Evolutionary conservation across 2,329 filamentous ascomycete genomes (phyloP).

Genomic region (Colletotrichum trifolii): DNA sequence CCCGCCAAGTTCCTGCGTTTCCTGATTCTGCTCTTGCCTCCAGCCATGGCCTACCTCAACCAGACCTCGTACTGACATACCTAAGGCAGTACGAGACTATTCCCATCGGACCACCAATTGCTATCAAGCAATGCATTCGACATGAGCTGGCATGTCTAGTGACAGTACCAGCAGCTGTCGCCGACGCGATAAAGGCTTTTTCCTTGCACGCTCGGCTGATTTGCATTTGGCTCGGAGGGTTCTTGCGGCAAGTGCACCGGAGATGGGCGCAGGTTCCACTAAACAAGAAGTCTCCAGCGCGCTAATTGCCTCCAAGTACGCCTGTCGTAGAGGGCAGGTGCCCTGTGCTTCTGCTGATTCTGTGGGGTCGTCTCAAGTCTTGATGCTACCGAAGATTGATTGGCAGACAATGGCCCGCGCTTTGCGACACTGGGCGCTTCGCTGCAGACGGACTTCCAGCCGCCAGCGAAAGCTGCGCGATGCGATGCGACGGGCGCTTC

Average conservation of each 20-base stretch:
- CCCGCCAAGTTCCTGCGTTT: slow-evolving; percentile 10
- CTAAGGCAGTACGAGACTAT: too few species aligned
- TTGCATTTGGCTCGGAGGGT: slow-evolving; percentile 22
- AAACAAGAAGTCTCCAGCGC: slow-evolving; percentile 30
- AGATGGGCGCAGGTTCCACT: slow-evolving; percentile 16
- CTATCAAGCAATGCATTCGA: too few species aligned
- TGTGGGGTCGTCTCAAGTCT: slow-evolving; percentile 30
- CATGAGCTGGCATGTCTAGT: neutral
- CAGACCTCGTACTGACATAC: too few species aligned
- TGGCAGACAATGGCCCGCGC: slow-evolving; percentile 26
- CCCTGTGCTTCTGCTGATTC: slow-evolving; percentile 25
- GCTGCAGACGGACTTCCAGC: slow-evolving; percentile 11
- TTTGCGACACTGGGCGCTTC: slow-evolving; percentile 32
- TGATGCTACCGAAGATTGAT: slow-evolving; percentile 30
- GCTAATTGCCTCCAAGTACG: too few species aligned
- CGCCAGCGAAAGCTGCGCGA: neutral
- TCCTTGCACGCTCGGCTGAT: slow-evolving; percentile 4
- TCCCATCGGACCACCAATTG: too few species aligned
- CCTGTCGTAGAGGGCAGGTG: neutral
- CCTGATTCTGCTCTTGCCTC: too few species aligned
- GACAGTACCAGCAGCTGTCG: neutral
- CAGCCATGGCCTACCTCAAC: too few species aligned
- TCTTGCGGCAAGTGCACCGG: slow-evolving; percentile 8
- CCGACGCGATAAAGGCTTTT: neutral
- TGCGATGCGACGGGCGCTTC: too few species aligned